Evolutionary conservation across 768 basidiomycete species (phyloP).

Genomic region (Xerocomus potaroensis): DNA sequence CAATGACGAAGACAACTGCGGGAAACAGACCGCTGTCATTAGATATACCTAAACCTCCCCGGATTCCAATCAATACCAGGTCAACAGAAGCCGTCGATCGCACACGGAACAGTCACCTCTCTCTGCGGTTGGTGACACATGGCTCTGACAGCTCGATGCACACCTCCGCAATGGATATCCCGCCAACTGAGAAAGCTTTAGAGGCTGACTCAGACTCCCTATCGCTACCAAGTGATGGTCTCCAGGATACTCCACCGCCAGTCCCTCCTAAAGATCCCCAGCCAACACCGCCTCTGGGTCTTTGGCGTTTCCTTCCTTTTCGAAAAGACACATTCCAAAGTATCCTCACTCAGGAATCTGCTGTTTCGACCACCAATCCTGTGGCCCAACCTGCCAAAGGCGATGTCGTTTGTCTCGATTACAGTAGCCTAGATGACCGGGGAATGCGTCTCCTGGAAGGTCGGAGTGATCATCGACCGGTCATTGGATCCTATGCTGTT

Average conservation of each 20-base stretch:
- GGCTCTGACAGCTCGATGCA: conserved; percentile 11
- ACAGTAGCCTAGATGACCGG: conserved; percentile 70
- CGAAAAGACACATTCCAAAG: conserved; percentile 36
- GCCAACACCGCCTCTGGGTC: conserved; percentile 26
- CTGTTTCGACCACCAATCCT: conserved; percentile 15
- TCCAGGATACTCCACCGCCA: conserved; percentile 25
- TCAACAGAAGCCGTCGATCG: conserved; percentile 29
- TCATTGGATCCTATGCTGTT: conserved; percentile 73
- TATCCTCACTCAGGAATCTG: conserved; percentile 22
- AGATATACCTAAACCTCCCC: conserved; percentile 18
- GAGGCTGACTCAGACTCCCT: conserved; percentile 9
- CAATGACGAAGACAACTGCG: conserved; percentile 6
- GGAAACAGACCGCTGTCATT: conserved; percentile 20
- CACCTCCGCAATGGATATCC: conserved; percentile 14
- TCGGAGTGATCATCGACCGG: conserved; percentile 79
- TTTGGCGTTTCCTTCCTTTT: conserved; percentile 53
- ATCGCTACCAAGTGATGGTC: conserved; percentile 13
- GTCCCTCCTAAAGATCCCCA: conserved; percentile 26
- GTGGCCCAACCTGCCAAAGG: conserved; percentile 46
- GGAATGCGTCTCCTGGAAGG: conserved; percentile 75
- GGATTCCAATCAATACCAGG: conserved; percentile 13
- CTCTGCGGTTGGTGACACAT: conserved; percentile 9
- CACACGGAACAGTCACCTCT: not conserved
- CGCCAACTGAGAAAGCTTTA: conserved; percentile 3
- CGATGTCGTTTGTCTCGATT: conserved; percentile 68